Evolutionary conservation across 768 basidiomycete genomes (phyloP).

Genomic region (Lactarius hatsudake): DNA sequence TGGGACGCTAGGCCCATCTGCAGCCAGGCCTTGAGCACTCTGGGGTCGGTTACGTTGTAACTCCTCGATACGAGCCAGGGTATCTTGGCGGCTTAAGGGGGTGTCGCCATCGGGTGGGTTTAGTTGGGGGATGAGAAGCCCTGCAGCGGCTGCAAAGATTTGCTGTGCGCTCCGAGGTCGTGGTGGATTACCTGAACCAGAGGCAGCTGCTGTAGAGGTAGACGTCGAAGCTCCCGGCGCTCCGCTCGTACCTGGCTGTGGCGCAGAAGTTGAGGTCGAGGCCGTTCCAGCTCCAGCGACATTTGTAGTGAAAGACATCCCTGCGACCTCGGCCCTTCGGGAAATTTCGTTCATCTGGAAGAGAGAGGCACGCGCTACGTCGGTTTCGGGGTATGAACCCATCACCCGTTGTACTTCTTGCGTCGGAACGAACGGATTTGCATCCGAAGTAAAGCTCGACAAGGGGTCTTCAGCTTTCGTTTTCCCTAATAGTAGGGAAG

Average conservation of each 20-base stretch:
- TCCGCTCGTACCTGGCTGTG: conserved; percentile 18
- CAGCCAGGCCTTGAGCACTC: conserved; percentile 22
- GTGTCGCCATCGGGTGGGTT: conserved; percentile 28
- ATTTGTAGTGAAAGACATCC: conserved; percentile 36
- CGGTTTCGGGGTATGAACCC: conserved; percentile 48
- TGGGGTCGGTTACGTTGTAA: conserved; percentile 37
- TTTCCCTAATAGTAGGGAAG: conserved; percentile 32
- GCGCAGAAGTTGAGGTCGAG: conserved; percentile 27
- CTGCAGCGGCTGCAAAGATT: conserved; percentile 34
- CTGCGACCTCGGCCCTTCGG: conserved; percentile 51
- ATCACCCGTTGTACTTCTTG: conserved; percentile 54
- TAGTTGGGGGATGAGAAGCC: conserved; percentile 31
- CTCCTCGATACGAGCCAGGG: conserved; percentile 53
- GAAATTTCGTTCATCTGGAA: conserved; percentile 80
- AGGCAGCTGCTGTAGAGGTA: conserved; percentile 8
- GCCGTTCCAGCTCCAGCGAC: conserved; percentile 16
- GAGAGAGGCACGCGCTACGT: conserved; percentile 65
- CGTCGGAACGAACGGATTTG: conserved; percentile 55
- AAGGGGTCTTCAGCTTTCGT: conserved; percentile 34
- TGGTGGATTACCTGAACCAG: conserved; percentile 18
- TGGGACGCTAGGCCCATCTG: conserved; percentile 20
- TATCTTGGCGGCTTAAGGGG: conserved; percentile 42
- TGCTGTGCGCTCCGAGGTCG: conserved; percentile 32
- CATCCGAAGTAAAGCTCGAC: conserved; percentile 31
- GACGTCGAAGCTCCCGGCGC: conserved; percentile 22